These are phyloP conservation scores for Acer campestre DNA, from an alignment of 345 rosid species.

Conservation along the genomic window DNA sequence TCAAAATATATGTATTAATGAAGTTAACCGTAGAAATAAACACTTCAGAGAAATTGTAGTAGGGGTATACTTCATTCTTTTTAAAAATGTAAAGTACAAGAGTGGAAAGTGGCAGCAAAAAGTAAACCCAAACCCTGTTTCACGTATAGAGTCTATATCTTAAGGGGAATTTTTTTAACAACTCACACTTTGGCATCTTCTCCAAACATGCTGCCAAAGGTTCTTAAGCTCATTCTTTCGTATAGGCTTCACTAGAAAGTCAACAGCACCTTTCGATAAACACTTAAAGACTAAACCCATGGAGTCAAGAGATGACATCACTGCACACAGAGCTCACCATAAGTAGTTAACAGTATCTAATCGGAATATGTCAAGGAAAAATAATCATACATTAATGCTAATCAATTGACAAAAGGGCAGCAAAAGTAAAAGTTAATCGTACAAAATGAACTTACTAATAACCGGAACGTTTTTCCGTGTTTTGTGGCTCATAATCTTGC, in stretches of 20 bases:
- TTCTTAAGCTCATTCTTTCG: slow-evolving; percentile 65
- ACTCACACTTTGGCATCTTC: slow-evolving; percentile 62
- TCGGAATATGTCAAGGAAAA: slow-evolving; percentile 9
- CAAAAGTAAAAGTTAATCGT: neutral
- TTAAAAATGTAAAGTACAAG: neutral
- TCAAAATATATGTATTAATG: neutral
- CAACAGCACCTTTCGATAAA: slow-evolving; percentile 62
- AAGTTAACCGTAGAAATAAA: neutral
- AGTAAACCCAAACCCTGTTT: neutral
- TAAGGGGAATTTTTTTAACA: slow-evolving; percentile 11
- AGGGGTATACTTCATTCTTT: slow-evolving; percentile 1
- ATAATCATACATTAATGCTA: neutral
- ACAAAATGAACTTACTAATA: slow-evolving; percentile 43
- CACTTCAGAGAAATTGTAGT: neutral
- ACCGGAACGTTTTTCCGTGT: slow-evolving; percentile 55
- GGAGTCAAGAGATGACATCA: slow-evolving; percentile 64
- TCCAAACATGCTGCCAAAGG: slow-evolving; percentile 70
- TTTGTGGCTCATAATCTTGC: slow-evolving; percentile 62
- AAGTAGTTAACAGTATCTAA: slow-evolving; percentile 28
- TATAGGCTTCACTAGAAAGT: slow-evolving; percentile 58
- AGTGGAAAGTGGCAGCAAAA: neutral
- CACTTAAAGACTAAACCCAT: slow-evolving; percentile 60
- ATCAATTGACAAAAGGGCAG: slow-evolving; percentile 1
- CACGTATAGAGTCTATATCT: slow-evolving; percentile 9
- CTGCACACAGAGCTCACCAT: slow-evolving; percentile 47